Percentiles rank a stretch among this genome's conserved stretches.
Conservation (phyloP, 176 grass and related monocot genomes). For the Lolium perenne region DNA sequence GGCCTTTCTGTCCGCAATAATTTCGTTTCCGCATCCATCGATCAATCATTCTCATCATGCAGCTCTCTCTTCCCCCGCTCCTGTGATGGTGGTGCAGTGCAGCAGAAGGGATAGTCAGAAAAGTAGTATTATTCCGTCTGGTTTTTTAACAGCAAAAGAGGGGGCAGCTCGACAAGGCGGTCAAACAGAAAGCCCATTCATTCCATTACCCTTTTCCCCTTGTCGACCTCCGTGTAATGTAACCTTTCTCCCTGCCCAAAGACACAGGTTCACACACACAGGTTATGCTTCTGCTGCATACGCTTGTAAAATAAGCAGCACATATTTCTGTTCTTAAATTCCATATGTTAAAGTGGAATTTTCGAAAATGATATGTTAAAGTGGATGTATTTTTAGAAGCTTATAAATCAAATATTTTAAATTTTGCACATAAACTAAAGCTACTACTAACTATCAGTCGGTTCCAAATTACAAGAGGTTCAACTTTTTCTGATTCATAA, state of each 20-base stretch:
- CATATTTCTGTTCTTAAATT: too few relatives aligned
- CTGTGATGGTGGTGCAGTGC: conserved; percentile 6
- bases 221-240: conserved; percentile 38
- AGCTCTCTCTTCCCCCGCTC: neutral
- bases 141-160: conserved; percentile 19
- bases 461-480: too few relatives aligned
- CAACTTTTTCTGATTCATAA: too few relatives aligned
- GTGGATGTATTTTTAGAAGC: too few relatives aligned
- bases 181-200: conserved; percentile 62
- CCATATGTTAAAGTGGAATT: too few relatives aligned
- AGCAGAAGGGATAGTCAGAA: conserved; percentile 29
- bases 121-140: conserved; percentile 45
- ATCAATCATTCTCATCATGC: conserved; percentile 56
- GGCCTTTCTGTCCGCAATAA: conserved; percentile 49
- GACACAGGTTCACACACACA: neutral
- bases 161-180: conserved; percentile 50
- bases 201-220: conserved; percentile 31
- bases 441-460: too few relatives aligned
- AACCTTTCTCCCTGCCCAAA: conserved; percentile 46
- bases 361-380: too few relatives aligned
- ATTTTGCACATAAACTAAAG: too few relatives aligned
- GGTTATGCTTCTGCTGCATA: conserved; percentile 28
- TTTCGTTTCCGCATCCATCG: conserved; percentile 43
- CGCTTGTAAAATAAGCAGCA: neutral
- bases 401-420: too few relatives aligned